A percentile compares a stretch with the other conserved stretches of the same genome.
Conservation (phyloP, 495 filamentous ascomycete genomes). For the Melanomma pulvis-pyrius region DNA sequence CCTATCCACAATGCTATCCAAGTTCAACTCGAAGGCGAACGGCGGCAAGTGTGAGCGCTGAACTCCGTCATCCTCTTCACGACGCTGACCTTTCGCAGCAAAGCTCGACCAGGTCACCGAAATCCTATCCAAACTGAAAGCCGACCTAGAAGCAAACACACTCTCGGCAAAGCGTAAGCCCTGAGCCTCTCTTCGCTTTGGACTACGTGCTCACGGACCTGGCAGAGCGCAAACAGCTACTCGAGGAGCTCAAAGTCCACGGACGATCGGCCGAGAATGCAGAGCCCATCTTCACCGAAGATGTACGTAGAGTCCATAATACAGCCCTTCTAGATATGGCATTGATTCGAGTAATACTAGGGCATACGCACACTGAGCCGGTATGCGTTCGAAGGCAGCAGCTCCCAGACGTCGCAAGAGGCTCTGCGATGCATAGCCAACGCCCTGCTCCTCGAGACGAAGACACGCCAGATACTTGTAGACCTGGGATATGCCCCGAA, state of each 20-base stretch:
- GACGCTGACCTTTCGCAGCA: constrained; percentile 20
- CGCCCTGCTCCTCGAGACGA: constrained; percentile 69
- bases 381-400: constrained; percentile 68
- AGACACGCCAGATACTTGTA: constrained; percentile 78
- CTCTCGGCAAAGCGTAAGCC: constrained; percentile 30
- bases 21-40: neutral
- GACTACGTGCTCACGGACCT: neutral
- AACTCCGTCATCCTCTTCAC: neutral
- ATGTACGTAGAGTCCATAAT: constrained; percentile 53
- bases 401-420: constrained; percentile 65
- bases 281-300: constrained; percentile 77
- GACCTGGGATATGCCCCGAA: constrained; percentile 74
- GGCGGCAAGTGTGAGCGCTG: constrained; percentile 7
- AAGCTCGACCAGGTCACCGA: constrained; percentile 34
- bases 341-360: constrained; percentile 48
- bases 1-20: neutral
- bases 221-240: constrained; percentile 42
- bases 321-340: neutral
- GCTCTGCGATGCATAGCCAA: constrained; percentile 89
- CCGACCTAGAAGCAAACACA: constrained; percentile 31
- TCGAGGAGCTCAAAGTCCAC: constrained; percentile 78
- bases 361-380: constrained; percentile 72
- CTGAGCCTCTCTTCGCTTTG: neutral
- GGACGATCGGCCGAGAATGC: constrained; percentile 71
- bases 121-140: constrained; percentile 23